These are phyloP conservation scores for Globisporangium iwayamae DNA, from an alignment of 352 stramenopile species.

Conservation along the genomic window DNA sequence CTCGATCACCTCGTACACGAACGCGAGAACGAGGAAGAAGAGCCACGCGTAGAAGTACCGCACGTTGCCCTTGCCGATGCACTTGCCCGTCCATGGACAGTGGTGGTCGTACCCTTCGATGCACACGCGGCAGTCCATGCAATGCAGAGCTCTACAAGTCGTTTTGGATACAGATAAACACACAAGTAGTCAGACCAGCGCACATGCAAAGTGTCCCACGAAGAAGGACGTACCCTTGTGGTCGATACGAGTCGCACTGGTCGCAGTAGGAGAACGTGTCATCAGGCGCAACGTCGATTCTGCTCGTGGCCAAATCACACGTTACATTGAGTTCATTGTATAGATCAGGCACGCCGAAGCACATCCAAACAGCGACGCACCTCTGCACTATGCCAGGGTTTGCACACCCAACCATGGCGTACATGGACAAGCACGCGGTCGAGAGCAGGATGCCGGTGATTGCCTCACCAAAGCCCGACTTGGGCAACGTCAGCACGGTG, in stretches of 20 bases:
- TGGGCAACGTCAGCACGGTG: slow-evolving; percentile 43
- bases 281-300: slow-evolving; percentile 27
- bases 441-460: slow-evolving; percentile 55
- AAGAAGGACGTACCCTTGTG: slow-evolving; percentile 39
- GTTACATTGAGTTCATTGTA: background rate
- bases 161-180: slow-evolving; percentile 1
- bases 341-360: too few relatives aligned
- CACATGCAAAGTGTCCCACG: background rate
- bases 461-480: slow-evolving; percentile 38
- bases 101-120: slow-evolving; percentile 90
- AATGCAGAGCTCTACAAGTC: slow-evolving; percentile 62
- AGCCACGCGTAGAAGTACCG: slow-evolving; percentile 84
- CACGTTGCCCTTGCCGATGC: slow-evolving; percentile 78
- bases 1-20: slow-evolving; percentile 87
- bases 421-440: slow-evolving; percentile 50
- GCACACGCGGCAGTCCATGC: slow-evolving; percentile 85
- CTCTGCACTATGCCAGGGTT: slow-evolving; percentile 65
- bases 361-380: slow-evolving; percentile 19
- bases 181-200: slow-evolving; percentile 3
- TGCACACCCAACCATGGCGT: slow-evolving; percentile 69
- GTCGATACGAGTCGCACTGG: slow-evolving; percentile 75
- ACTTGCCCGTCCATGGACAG: slow-evolving; percentile 92
- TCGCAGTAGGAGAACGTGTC: slow-evolving; percentile 78
- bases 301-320: background rate
- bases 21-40: slow-evolving; percentile 79